Percentiles rank a stretch among this genome's conserved stretches.
phyloP scores from a whole-genome alignment of 2,329 filamentous ascomycete genomes.

The Claviceps sp. region DNA sequence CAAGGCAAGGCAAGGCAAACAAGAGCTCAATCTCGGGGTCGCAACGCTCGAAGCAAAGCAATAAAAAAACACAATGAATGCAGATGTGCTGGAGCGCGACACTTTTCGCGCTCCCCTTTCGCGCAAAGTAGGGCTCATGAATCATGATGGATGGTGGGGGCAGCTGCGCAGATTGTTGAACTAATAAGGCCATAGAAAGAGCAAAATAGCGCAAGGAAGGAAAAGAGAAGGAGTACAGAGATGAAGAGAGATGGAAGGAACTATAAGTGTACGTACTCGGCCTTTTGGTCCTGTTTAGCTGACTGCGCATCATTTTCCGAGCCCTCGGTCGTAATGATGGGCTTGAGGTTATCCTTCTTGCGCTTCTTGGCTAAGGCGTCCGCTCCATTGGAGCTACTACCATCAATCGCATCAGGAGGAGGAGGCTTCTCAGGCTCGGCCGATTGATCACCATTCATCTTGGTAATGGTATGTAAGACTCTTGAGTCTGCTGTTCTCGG shows the following conservation, averaged over 20 bases:
- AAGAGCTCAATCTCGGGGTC: background rate
- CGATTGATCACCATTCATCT: conserved; percentile 18
- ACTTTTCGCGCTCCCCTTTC: background rate
- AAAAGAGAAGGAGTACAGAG: background rate
- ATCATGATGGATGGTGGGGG: background rate
- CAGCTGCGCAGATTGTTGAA: background rate
- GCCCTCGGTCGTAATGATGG: conserved; percentile 58
- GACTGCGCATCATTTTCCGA: background rate
- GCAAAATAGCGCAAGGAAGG: background rate
- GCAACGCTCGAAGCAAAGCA: background rate
- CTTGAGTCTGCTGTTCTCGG: background rate
- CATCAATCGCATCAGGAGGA: conserved; percentile 3
- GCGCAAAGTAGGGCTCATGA: background rate
- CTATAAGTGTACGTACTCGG: conserved; percentile 21
- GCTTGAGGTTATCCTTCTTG: conserved; percentile 61
- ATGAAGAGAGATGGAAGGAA: background rate
- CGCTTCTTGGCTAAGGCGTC: conserved; percentile 47
- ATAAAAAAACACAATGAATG: background rate
- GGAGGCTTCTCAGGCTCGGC: conserved; percentile 19
- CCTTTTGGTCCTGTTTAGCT: conserved; percentile 16
- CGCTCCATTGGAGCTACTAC: conserved; percentile 16
- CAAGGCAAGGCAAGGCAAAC: background rate
- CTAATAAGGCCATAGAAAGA: background rate
- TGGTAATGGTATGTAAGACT: background rate
- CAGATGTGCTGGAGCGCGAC: background rate